Percentiles rank a stretch among this genome's conserved stretches.
Evolutionary conservation across 805 yeast genomes (phyloP).

Genomic region (Citeromyces matritensis): DNA sequence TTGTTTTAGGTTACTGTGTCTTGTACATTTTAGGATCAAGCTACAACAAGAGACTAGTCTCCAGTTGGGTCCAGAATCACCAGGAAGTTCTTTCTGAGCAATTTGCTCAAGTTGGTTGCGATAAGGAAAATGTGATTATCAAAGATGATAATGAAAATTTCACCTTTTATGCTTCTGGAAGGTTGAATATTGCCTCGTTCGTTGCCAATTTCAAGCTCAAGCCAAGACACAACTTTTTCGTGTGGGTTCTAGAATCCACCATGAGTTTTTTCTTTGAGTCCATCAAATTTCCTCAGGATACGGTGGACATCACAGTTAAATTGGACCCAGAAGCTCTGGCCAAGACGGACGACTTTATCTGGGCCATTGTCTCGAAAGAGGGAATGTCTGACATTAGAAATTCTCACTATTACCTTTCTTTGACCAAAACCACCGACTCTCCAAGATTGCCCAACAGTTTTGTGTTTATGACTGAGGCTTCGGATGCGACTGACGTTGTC

Average conservation of each 20-base stretch:
- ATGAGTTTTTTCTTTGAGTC: slow-evolving; percentile 44
- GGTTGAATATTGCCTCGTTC: slow-evolving; percentile 57
- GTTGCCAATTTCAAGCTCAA: slow-evolving; percentile 46
- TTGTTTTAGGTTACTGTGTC: slow-evolving; percentile 31
- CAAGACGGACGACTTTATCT: slow-evolving; percentile 54
- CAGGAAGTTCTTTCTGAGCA: slow-evolving; percentile 44
- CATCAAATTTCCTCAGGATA: slow-evolving; percentile 39
- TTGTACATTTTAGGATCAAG: slow-evolving; percentile 44
- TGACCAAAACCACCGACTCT: slow-evolving; percentile 72
- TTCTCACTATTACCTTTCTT: slow-evolving; percentile 66
- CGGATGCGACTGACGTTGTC: slow-evolving; percentile 62
- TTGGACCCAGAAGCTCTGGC: slow-evolving; percentile 25
- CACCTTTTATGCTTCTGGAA: slow-evolving; percentile 75
- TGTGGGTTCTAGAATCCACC: slow-evolving; percentile 48
- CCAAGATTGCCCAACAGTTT: slow-evolving; percentile 53
- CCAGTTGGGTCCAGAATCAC: slow-evolving; percentile 28
- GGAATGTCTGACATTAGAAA: slow-evolving; percentile 67
- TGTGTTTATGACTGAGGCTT: slow-evolving; percentile 81
- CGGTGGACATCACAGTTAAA: slow-evolving; percentile 44
- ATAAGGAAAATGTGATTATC: slow-evolving; percentile 26
- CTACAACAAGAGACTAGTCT: slow-evolving; percentile 42
- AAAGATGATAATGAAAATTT: slow-evolving; percentile 51
- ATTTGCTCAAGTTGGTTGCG: slow-evolving; percentile 67
- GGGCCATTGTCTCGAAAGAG: slow-evolving; percentile 75
- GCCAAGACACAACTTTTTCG: slow-evolving; percentile 68